Evolutionary conservation across 257 asterid species (phyloP).

Genomic region (Linderniella brevidens): DNA sequence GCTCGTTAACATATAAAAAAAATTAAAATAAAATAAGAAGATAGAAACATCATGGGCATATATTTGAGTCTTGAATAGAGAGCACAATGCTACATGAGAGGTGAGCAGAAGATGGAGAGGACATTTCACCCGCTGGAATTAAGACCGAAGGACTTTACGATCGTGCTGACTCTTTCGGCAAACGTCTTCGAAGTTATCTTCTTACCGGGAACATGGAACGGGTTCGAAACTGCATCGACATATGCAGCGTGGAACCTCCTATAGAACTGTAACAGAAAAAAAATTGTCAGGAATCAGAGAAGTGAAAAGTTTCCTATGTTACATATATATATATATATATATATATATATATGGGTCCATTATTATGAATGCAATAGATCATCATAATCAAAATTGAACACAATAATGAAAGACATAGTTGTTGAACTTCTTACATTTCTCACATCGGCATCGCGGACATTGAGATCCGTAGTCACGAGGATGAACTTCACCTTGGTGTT

Average conservation of each 20-base stretch:
- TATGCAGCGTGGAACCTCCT: constrained; percentile 87
- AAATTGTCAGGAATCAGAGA: constrained; percentile 10
- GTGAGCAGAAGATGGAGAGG: too few species aligned
- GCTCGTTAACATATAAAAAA: too few species aligned
- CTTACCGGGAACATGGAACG: constrained; percentile 95
- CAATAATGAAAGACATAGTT: not conserved
- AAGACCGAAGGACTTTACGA: constrained; percentile 74
- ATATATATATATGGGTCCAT: too few species aligned
- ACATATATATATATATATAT: too few species aligned
- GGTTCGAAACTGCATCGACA: constrained; percentile 92
- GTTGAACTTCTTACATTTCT: constrained; percentile 50
- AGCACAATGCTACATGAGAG: too few species aligned
- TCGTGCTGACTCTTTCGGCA: constrained; percentile 66
- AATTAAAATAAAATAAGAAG: too few species aligned
- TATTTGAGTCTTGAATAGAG: too few species aligned
- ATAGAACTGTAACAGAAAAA: constrained; percentile 44
- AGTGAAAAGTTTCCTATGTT: not conserved
- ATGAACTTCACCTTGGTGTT: constrained; percentile 97
- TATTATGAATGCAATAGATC: too few species aligned
- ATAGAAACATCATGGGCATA: too few species aligned
- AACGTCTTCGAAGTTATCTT: constrained; percentile 67
- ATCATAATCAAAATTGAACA: not conserved
- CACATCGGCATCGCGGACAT: constrained; percentile 87
- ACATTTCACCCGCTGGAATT: constrained; percentile 22
- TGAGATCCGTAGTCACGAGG: constrained; percentile 91